Evolutionary conservation across 257 asterid genomes (phyloP).

Genomic region (Solanum peruvianum): DNA sequence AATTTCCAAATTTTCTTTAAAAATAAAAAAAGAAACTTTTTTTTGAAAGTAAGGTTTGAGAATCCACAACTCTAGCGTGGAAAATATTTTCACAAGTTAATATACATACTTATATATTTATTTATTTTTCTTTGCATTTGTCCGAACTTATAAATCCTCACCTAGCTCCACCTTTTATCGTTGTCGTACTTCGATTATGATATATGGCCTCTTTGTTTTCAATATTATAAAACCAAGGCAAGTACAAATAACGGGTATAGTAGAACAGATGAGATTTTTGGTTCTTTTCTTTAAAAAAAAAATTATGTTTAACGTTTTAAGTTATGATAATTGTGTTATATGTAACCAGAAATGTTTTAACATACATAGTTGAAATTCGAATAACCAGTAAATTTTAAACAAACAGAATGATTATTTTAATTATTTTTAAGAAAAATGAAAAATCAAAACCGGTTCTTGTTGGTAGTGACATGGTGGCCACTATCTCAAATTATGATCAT

Average conservation of each 20-base stretch:
- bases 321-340: neutral
- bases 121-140: too few relatives aligned
- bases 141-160: too few relatives aligned
- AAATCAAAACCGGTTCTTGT: neutral
- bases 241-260: neutral
- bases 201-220: neutral
- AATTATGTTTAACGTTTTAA: neutral
- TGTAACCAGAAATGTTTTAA: neutral
- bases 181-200: neutral
- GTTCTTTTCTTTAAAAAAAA: accelerated
- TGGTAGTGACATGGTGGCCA: neutral
- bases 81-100: neutral
- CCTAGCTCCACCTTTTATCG: neutral
- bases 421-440: too few relatives aligned
- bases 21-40: neutral
- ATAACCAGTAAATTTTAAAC: neutral
- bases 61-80: neutral
- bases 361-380: neutral
- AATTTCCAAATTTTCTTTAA: too few relatives aligned
- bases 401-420: neutral
- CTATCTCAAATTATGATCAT: neutral
- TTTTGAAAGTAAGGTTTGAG: neutral
- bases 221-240: neutral
- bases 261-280: neutral
- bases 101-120: too few relatives aligned